These are phyloP conservation scores for Salix arbutifolia DNA, from an alignment of 345 rosid species.

Conservation along the genomic window DNA sequence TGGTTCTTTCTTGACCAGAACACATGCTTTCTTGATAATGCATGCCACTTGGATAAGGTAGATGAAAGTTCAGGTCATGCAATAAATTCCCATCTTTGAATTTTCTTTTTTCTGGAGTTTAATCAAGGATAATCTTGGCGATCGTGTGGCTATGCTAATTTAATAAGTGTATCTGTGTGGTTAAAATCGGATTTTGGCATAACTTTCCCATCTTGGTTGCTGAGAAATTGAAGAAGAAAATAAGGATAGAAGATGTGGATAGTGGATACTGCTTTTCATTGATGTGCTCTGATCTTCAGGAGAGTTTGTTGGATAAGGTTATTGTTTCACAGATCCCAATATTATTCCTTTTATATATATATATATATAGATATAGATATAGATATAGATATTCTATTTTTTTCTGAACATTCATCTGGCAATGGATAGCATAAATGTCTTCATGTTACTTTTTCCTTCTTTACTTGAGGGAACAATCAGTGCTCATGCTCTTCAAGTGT, in stretches of 20 bases:
- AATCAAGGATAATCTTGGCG: background rate
- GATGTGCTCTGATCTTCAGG: background rate
- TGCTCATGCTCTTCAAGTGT: background rate
- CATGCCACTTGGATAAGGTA: constrained; percentile 1
- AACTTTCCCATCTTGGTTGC: background rate
- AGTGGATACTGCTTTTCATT: background rate
- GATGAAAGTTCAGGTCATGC: background rate
- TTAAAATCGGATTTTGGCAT: background rate
- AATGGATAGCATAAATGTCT: background rate
- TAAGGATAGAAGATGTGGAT: background rate
- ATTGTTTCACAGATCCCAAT: constrained; percentile 11
- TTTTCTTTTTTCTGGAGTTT: background rate
- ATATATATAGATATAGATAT: too few relatives aligned
- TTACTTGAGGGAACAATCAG: background rate
- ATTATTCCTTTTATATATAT: background rate
- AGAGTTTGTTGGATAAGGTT: background rate
- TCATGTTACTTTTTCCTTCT: background rate
- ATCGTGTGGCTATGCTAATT: background rate
- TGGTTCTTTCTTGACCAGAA: background rate
- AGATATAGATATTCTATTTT: too few relatives aligned
- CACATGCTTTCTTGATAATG: constrained; percentile 2
- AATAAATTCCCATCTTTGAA: constrained; percentile 2
- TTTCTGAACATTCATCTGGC: background rate
- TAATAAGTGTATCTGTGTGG: background rate
- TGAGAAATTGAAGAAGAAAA: background rate